These are phyloP conservation scores for Aspergillus wentii DNA, from an alignment of 495 filamentous ascomycete species.

Conservation along the genomic window DNA sequence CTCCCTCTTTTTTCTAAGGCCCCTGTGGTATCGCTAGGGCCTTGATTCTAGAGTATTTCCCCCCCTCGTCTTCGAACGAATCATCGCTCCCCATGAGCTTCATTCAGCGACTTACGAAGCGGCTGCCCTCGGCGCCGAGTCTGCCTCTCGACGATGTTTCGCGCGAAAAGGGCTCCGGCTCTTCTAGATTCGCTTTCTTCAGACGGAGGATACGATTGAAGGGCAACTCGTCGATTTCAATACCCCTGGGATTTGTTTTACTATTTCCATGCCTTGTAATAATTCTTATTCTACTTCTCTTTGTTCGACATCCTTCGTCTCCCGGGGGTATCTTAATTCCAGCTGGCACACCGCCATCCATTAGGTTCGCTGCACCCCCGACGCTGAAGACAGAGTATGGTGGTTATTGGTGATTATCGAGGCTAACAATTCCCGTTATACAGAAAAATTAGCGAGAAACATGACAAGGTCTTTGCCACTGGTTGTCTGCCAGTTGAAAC, in stretches of 20 bases:
- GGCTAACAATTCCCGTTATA: conserved; percentile 11
- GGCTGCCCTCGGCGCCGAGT: conserved; percentile 56
- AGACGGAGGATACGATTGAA: conserved; percentile 83
- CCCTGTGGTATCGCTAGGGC: conserved; percentile 19
- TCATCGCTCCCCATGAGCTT: conserved; percentile 50
- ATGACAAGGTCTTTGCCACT: conserved; percentile 93
- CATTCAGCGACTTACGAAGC: conserved; percentile 58
- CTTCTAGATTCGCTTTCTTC: conserved; percentile 74
- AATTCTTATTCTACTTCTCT: conserved; percentile 82
- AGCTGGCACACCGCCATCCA: conserved; percentile 82
- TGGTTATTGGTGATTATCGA: too few species aligned
- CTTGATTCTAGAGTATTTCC: conserved; percentile 14
- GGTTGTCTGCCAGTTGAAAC: conserved; percentile 73
- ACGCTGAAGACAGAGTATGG: background rate
- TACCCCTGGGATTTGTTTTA: conserved; percentile 88
- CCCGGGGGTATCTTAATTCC: conserved; percentile 82
- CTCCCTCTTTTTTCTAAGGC: background rate
- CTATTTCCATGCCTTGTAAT: conserved; percentile 91
- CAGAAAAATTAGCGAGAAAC: conserved; percentile 94
- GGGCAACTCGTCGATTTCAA: conserved; percentile 89
- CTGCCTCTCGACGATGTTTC: conserved; percentile 57
- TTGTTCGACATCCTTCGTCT: conserved; percentile 83
- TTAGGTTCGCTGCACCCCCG: conserved; percentile 58
- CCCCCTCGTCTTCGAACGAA: conserved; percentile 16
- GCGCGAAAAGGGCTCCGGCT: conserved; percentile 46